Conservation (phyloP, 73 alveolate species). For the Tetrahymena malaccensis region DNA sequence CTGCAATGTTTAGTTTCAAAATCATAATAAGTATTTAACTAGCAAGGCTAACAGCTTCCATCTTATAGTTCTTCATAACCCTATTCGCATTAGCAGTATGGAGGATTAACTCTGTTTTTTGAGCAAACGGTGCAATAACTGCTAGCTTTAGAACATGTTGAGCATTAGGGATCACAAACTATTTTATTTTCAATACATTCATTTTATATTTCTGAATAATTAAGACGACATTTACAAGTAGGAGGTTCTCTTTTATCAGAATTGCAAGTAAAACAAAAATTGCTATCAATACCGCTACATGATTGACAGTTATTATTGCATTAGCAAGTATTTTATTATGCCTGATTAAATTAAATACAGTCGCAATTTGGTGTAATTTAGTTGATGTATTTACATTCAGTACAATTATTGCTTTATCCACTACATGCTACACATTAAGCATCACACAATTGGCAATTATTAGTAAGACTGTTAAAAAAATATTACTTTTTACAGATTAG, state of each 20-base stretch:
- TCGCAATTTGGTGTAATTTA: not conserved
- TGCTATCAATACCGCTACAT: not conserved
- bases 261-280: not conserved
- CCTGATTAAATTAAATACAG: not conserved
- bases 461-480: not conserved
- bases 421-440: not conserved
- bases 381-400: not conserved
- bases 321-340: not conserved
- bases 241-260: not conserved
- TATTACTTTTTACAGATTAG: not conserved
- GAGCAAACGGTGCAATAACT: not conserved
- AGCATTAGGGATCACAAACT: not conserved
- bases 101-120: not conserved
- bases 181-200: not conserved
- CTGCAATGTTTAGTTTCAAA: not conserved
- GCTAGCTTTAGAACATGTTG: not conserved
- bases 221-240: not conserved
- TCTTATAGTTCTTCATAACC: not conserved
- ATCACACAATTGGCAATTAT: not conserved
- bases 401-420: not conserved
- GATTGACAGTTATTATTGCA: not conserved
- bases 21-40: not conserved
- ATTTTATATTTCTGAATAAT: not conserved
- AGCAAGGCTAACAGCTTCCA: not conserved
- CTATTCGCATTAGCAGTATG: not conserved